A percentile compares a stretch with the other conserved stretches of the same genome.
These are phyloP conservation scores for Vigna nakashimae DNA, from an alignment of 306 rosid species.

Conservation along the genomic window DNA sequence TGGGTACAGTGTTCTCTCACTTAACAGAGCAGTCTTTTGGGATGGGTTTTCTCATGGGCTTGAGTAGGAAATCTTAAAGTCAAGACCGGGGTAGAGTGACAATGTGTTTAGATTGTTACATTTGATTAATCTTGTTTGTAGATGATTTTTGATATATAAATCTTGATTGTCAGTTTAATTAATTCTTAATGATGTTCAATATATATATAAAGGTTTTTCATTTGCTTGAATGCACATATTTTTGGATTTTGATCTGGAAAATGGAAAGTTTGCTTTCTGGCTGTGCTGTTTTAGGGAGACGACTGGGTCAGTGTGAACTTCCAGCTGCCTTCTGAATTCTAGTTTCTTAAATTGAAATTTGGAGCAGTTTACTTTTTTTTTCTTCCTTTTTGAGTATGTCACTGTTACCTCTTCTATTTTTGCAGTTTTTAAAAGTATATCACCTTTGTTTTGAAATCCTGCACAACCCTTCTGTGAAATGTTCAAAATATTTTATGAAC, in stretches of 20 bases:
- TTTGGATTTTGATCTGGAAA: constrained; percentile 6
- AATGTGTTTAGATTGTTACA: too few species aligned
- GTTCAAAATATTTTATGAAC: constrained; percentile 29
- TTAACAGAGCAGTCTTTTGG: not conserved
- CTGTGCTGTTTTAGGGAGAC: not conserved
- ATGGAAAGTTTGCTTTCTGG: constrained; percentile 1
- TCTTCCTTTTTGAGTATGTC: not conserved
- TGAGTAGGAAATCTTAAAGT: not conserved
- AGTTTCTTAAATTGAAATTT: constrained; percentile 8
- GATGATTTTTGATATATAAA: too few species aligned
- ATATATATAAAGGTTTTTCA: not conserved
- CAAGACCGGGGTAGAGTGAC: not conserved
- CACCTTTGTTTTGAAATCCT: constrained; percentile 1
- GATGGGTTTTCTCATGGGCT: not conserved
- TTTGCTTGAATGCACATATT: not conserved
- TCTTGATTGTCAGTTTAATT: too few species aligned
- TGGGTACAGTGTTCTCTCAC: not conserved
- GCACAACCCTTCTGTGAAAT: not conserved
- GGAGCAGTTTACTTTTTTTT: not conserved
- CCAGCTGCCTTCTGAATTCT: not conserved
- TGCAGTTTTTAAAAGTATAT: not conserved
- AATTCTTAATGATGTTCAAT: too few species aligned
- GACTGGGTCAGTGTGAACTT: constrained; percentile 5
- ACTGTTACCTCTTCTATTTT: not conserved
- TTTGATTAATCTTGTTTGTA: too few species aligned